A percentile compares a stretch with the other conserved stretches of the same genome.
These are phyloP conservation scores for Mucor saturninus DNA, from an alignment of 371 early-diverging fungal species.

Conservation along the genomic window DNA sequence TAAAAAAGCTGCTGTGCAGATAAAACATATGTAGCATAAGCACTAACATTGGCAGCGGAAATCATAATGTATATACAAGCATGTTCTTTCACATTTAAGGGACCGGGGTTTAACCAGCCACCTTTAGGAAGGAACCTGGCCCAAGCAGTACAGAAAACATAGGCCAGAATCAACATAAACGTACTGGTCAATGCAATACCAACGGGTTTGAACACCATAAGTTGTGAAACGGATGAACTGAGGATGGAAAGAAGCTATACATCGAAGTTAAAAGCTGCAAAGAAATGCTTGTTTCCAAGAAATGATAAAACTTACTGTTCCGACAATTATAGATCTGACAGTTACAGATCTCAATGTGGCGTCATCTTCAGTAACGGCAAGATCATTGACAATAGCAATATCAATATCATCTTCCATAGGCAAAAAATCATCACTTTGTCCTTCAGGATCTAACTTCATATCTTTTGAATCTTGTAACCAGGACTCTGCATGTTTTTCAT, in stretches of 20 bases:
- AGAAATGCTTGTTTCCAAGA: too few relatives aligned
- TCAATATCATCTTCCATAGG: conserved; percentile 29
- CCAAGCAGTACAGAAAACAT: conserved; percentile 43
- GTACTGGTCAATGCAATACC: conserved; percentile 41
- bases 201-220: conserved; percentile 52
- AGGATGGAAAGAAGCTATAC: conserved; percentile 15
- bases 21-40: conserved; percentile 57
- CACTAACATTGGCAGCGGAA: conserved; percentile 41
- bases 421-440: too few relatives aligned
- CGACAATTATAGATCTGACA: conserved; percentile 35
- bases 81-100: conserved; percentile 51
- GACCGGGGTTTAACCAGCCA: conserved; percentile 52
- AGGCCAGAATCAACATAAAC: conserved; percentile 50
- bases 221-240: conserved; percentile 45
- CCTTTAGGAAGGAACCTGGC: conserved; percentile 32
- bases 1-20: conserved; percentile 62
- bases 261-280: too few relatives aligned
- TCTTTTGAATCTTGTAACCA: too few relatives aligned
- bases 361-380: conserved; percentile 42
- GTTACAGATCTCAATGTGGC: conserved; percentile 32
- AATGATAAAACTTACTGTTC: conserved; percentile 30
- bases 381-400: conserved; percentile 41
- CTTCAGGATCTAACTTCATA: too few relatives aligned
- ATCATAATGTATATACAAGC: conserved; percentile 47
- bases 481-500: too few relatives aligned